Conservation (phyloP, 352 stramenopile species). For the Phytophthora quininea region DNA sequence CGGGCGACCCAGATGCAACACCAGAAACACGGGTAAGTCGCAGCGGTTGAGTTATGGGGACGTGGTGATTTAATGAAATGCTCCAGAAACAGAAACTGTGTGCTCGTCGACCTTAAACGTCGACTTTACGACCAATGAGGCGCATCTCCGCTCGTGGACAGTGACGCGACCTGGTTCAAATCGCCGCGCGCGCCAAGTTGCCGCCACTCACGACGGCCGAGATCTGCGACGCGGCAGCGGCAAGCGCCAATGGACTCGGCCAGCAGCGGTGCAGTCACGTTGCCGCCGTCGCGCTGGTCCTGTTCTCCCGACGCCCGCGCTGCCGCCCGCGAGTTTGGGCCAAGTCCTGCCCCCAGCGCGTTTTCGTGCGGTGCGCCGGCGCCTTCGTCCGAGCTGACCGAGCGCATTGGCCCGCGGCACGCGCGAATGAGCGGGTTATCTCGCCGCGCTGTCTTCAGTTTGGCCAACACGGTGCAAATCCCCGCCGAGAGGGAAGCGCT, state of each 20-base stretch:
- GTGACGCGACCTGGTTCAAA: background rate
- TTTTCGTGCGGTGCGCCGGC: background rate
- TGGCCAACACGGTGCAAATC: conserved; percentile 15
- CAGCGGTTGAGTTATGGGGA: background rate
- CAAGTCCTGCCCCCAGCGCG: background rate
- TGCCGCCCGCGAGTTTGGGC: background rate
- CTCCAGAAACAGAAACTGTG: background rate
- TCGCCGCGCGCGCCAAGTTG: conserved; percentile 15
- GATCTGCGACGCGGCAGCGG: conserved; percentile 17
- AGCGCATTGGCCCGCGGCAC: conserved; percentile 17
- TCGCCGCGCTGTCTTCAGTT: background rate
- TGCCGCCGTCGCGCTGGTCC: background rate
- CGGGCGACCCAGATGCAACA: background rate
- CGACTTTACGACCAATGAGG: background rate
- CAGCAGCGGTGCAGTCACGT: conserved; percentile 6
- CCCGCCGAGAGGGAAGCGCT: conserved; percentile 7
- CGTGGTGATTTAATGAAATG: background rate
- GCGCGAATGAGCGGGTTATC: conserved; percentile 6
- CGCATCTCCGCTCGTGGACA: too few species aligned
- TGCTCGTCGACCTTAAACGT: conserved; percentile 14
- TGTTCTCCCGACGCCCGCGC: background rate
- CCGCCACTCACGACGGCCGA: background rate
- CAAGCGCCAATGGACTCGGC: conserved; percentile 15
- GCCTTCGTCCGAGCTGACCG: background rate
- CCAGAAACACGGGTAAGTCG: conserved; percentile 2